These are phyloP conservation scores for Vigna nakashimae DNA, from an alignment of 306 rosid genomes.

Conservation along the genomic window DNA sequence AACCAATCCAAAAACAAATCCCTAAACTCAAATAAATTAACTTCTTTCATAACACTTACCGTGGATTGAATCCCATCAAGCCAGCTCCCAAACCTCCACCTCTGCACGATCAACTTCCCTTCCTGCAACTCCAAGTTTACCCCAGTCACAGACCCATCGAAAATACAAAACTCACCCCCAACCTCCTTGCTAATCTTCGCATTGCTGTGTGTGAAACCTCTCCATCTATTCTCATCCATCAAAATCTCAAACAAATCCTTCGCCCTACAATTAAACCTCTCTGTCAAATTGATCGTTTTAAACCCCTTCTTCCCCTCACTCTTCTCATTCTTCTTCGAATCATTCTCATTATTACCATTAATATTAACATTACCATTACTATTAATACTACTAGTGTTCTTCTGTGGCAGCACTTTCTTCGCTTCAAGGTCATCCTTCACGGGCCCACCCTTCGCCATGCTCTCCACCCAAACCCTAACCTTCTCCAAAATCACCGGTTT, in stretches of 20 bases:
- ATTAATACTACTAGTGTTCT: neutral
- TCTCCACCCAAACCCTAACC: conserved; percentile 73
- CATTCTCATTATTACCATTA: neutral
- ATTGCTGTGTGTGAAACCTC: conserved; percentile 86
- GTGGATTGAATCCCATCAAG: conserved; percentile 72
- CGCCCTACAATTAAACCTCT: conserved; percentile 90
- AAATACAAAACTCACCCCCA: conserved; percentile 78
- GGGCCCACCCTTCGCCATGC: conserved; percentile 89
- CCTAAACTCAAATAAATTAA: neutral
- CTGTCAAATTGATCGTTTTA: conserved; percentile 75
- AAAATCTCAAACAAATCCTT: conserved; percentile 78
- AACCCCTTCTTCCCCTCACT: conserved; percentile 55
- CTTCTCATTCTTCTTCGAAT: conserved; percentile 6
- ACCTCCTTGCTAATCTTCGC: conserved; percentile 85
- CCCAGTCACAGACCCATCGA: conserved; percentile 87
- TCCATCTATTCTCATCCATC: conserved; percentile 98
- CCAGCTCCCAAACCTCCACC: conserved; percentile 97
- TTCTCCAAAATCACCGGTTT: conserved; percentile 76
- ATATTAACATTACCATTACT: neutral
- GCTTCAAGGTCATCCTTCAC: conserved; percentile 78
- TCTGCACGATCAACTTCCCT: conserved; percentile 81
- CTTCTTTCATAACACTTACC: conserved; percentile 40
- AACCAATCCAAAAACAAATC: neutral
- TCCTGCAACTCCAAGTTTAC: conserved; percentile 75
- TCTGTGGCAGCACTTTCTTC: conserved; percentile 51